Base-by-base conservation (phyloP, 2,329 filamentous ascomycete genomes). In the Fusarium sp. region DNA sequence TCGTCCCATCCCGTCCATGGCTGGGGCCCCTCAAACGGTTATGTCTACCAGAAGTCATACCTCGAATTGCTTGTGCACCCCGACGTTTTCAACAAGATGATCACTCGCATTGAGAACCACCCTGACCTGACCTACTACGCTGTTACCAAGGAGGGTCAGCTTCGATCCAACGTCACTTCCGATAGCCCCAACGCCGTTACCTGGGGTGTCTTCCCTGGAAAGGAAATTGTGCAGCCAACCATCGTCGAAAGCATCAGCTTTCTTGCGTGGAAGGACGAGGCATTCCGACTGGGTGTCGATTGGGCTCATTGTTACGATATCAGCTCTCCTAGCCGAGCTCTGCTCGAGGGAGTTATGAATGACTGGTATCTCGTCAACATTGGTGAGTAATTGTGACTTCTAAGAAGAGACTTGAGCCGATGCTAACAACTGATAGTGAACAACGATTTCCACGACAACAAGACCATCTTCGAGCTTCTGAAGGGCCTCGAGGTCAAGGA, bases 161-260 rank as follows among this genome's bases (percentile, higher is more conserved):
- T 98, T 58, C 90, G 90, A 79, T 96, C 94, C 28, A 98, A 99
- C 76, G 90, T 94, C 2, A 90, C 91, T 10, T 88, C 90, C 22
- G 94, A 97, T 72, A 93, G 94, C 7, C 96, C 96, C 38, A 99
- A 99, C 75, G 96, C 96, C n/a, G 93, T 99, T 50, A 99, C 96
- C 3, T 99, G 96, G 96, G 96, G 96, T 81, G 97, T 99, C 34
- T 99, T 98, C 84, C 95, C 96, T 1, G 96, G 96, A 61, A 97
- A 98, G 80, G 96, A 99, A 81, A 98, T 99, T 77, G 95, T 99
- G n/a, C 96, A 99, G 80, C 96, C 96, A 15, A 99, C 96, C n/a
- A 98, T 99, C 75, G 96, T 99, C 53, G 96, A 99, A 83, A 97
- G 93, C 18, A 91, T 99, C 78, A 97, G 93, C 79, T 99, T 99